These are phyloP conservation scores for Phytophthora pistaciae DNA, from an alignment of 352 stramenopile species.

Conservation along the genomic window DNA sequence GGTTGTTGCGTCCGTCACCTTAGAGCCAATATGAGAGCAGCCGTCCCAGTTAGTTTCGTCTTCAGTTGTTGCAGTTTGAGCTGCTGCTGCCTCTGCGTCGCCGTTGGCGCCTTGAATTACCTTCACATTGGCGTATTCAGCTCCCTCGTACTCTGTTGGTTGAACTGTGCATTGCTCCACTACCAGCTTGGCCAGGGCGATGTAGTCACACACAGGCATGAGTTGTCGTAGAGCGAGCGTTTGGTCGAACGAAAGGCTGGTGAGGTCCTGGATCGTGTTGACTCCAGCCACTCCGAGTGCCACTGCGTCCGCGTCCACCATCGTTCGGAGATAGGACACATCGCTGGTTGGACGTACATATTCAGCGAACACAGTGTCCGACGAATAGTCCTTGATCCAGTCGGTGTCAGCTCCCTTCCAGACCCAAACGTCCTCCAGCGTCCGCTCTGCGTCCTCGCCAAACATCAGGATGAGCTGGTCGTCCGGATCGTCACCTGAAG, in stretches of 20 bases:
- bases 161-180: slow-evolving; percentile 61
- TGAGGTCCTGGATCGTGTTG: slow-evolving; percentile 85
- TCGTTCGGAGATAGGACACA: slow-evolving; percentile 57
- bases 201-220: slow-evolving; percentile 82
- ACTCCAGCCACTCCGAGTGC: slow-evolving; percentile 72
- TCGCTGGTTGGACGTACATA: slow-evolving; percentile 62
- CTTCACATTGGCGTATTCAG: slow-evolving; percentile 49
- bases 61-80: slow-evolving; percentile 17
- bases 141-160: slow-evolving; percentile 53
- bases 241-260: slow-evolving; percentile 54
- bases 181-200: slow-evolving; percentile 66
- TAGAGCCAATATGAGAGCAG: slow-evolving; percentile 58
- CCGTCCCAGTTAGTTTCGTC: slow-evolving; percentile 61
- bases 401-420: slow-evolving; percentile 44
- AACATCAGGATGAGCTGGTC: slow-evolving; percentile 70
- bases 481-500: slow-evolving; percentile 50
- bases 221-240: slow-evolving; percentile 56
- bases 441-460: slow-evolving; percentile 68
- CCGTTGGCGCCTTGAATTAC: slow-evolving; percentile 45
- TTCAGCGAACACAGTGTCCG: slow-evolving; percentile 32
- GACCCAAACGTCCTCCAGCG: slow-evolving; percentile 72
- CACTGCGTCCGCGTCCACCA: slow-evolving; percentile 59
- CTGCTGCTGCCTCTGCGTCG: slow-evolving; percentile 15
- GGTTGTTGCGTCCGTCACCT: slow-evolving; percentile 50
- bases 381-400: slow-evolving; percentile 65